Base-by-base conservation (phyloP, 2,329 filamentous ascomycete genomes). In the Pseudocercospora cruenta region DNA sequence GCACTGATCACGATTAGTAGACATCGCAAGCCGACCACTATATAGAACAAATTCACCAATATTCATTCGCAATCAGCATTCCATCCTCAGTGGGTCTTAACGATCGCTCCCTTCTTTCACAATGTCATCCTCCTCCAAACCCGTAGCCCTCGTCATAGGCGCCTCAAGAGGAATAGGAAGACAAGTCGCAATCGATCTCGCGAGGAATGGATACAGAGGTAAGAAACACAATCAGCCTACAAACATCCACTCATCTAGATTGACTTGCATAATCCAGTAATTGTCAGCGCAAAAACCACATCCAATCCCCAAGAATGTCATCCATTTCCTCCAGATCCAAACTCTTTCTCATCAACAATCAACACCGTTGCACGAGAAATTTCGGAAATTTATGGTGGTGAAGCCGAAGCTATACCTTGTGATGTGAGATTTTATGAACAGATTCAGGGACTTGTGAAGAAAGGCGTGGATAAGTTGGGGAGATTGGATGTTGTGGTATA, bases 291-390 rank as follows among this genome's bases (percentile, higher is more conserved):
- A 28, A 95, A 94, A 76, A 89, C 88, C 43, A 89, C 85, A 6
- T 92, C 88, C 55, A 85, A 92, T 71, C 85, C 89, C 3, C 80
- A 79, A 43, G 81, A 80, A 60, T 79, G 82, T 19, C 74, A 74
- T 0, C 85, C 89, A 0, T 92, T 92, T 75, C 90, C 91, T 1
- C 91, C 92, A 1, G 84, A 93, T 73, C 91, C 91, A 14, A 94
- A 94, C 79, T 93, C 91, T 2, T 77, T 83, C 0, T 78, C 86
- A 58, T 94, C 91, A 16, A 95, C 92, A 26, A 93, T 95, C 80
- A 91, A 84, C 77, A 95, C 92, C 1, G 92, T 95, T 45, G 87
- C 85, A 66, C 87, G 88, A 51, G 92, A 96, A 76, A 94, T 95
- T 71, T 80, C 75, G 19, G 83, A 88, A 65, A 81, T 86, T 0